These are phyloP conservation scores for Blastobotrys buckinghamii DNA, from an alignment of 1,139 yeast genomes.

Conservation along the genomic window DNA sequence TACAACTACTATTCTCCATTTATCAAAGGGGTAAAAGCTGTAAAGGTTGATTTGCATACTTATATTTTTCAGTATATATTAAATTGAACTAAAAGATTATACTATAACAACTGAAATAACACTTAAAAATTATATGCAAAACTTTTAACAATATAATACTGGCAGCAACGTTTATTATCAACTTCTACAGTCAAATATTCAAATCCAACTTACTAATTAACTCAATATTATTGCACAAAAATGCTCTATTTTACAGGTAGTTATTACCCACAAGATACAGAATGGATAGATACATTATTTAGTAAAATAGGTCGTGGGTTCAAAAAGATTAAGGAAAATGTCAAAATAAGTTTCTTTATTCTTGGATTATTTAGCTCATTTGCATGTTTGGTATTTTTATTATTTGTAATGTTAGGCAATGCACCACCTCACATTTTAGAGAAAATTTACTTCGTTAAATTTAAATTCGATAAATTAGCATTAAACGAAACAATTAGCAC, in stretches of 20 bases:
- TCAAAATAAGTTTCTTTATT: not conserved
- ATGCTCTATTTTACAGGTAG: not conserved
- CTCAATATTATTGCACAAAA: too few relatives aligned
- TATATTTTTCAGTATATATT: too few relatives aligned
- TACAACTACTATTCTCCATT: too few relatives aligned
- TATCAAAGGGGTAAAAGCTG: too few relatives aligned
- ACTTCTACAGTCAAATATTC: too few relatives aligned
- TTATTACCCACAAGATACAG: conserved; percentile 1
- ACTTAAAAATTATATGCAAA: too few relatives aligned
- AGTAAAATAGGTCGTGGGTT: not conserved
- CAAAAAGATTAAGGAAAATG: not conserved
- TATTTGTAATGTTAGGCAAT: conserved; percentile 6
- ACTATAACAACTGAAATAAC: too few relatives aligned
- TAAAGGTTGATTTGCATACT: too few relatives aligned
- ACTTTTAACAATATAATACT: too few relatives aligned
- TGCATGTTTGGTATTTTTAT: not conserved
- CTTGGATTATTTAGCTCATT: not conserved
- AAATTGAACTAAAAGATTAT: too few relatives aligned
- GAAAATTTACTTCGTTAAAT: not conserved
- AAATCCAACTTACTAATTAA: not conserved
- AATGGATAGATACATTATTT: not conserved
- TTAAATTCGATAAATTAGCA: not conserved
- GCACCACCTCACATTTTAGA: conserved; percentile 5
- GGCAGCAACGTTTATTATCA: too few relatives aligned
- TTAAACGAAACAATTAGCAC: not conserved